Evolutionary conservation across 176 grass and related monocot genomes (phyloP).

Genomic region (Phragmites australis): DNA sequence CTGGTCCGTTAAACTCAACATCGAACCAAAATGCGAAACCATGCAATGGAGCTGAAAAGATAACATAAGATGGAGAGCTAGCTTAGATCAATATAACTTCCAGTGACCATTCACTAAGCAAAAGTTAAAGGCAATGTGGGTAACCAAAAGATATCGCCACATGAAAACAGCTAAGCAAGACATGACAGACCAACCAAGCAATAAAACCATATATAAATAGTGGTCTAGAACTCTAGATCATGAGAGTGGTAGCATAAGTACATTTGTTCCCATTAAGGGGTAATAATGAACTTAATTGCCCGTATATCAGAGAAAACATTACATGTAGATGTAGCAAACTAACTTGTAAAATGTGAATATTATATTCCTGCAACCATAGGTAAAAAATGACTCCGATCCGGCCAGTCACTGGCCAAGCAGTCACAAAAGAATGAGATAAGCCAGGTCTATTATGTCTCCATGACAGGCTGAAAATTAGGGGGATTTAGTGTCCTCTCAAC

Average conservation of each 20-base stretch:
- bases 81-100: constrained; percentile 14
- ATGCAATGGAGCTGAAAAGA: constrained; percentile 79
- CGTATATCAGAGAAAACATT: background rate
- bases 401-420: background rate
- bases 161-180: background rate
- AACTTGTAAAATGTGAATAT: background rate
- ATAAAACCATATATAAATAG: background rate
- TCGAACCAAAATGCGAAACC: constrained; percentile 99
- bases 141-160: background rate
- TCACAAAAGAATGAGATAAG: background rate
- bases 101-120: background rate
- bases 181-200: background rate
- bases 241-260: background rate
- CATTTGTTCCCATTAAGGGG: background rate
- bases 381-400: background rate
- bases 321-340: background rate
- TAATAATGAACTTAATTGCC: background rate
- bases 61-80: constrained; percentile 7
- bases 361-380: background rate
- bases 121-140: background rate
- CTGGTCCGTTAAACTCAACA: constrained; percentile 84
- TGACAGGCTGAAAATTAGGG: background rate
- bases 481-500: background rate
- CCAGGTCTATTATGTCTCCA: background rate
- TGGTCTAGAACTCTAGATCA: constrained; percentile 13